Base-by-base conservation (phyloP, 1,284 basidiomycete genomes). In the Puccinia sorghi region DNA sequence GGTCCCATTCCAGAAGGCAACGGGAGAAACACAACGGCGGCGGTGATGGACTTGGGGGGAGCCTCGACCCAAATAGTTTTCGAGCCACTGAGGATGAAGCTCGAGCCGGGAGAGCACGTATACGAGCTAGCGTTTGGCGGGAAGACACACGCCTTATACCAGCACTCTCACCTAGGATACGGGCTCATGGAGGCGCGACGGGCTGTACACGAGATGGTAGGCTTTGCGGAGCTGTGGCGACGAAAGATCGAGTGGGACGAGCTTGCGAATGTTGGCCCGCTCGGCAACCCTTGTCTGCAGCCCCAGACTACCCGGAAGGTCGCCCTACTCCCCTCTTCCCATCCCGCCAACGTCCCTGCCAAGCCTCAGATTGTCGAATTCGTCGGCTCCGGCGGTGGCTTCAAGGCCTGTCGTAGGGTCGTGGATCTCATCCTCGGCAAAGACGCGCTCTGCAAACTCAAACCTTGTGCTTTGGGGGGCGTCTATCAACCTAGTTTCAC, bases 41-140 rank as follows among this genome's bases (percentile, higher is more conserved):
- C 95, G 22, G 93, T 97, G 64, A 90, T 99, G 81, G 96, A 99
- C 84, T 89, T 99, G 67, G 97, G 96, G 12, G 96, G 97, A 7
- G 96, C 92, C 22, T 96, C 93, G 72, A 99, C 96, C 25, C 96
- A 98, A 86, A 98, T 99, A 84, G 95, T 97, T 76, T 98, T 99
- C 83, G 91, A 97, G 86, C 96, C 96, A 0, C 82, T 85, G 74
- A 86, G 86, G 15, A 86, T 87, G 79, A 83, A 85, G 67, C 86
- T 98, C 81, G 89, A 88, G 82, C 90, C 93, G 13, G 95, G 95
- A 61, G 95, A 97, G 81, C 96, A 99, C 87, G 94, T 93, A 85
- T 98, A 96, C 86, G 89, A 90, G 79, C 88, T 99, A 71, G 86
- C 85, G 66, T 94, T 95, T 84, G 91, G 89, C 9, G 92, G 91